phyloP scores from a whole-genome alignment of 73 alveolate species.

The Paramecium caudatum region DNA sequence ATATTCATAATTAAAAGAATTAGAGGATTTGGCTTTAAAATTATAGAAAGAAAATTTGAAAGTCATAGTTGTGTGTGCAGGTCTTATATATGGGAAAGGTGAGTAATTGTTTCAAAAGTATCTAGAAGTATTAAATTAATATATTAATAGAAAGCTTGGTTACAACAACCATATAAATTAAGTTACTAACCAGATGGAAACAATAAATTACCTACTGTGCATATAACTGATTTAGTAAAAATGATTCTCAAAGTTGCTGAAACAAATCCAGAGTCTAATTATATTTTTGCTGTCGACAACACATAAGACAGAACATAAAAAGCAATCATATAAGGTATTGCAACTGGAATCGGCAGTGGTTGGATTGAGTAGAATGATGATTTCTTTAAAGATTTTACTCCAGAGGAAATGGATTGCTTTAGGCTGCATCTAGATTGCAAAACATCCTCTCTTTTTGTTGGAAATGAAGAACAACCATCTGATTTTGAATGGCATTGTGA shows the following conservation, averaged over 20 bases:
- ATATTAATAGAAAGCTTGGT: constrained; percentile 84
- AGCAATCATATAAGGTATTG: constrained; percentile 88
- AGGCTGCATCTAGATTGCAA: constrained; percentile 70
- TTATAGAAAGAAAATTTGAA: constrained; percentile 88
- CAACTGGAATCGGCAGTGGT: constrained; percentile 95
- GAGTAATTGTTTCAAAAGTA: constrained; percentile 83
- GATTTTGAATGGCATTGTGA: constrained; percentile 89
- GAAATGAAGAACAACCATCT: constrained; percentile 76
- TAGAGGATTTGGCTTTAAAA: constrained; percentile 93
- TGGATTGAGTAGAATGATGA: constrained; percentile 78
- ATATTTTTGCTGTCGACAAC: constrained; percentile 94
- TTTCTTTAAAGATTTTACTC: constrained; percentile 83
- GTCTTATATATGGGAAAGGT: constrained; percentile 98
- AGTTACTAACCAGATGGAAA: constrained; percentile 56
- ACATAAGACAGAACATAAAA: constrained; percentile 90
- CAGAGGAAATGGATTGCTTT: constrained; percentile 80
- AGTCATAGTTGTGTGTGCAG: constrained; percentile 95
- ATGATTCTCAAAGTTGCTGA: constrained; percentile 87
- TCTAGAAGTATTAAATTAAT: constrained; percentile 72
- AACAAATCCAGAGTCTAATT: constrained; percentile 88
- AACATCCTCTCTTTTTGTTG: constrained; percentile 70
- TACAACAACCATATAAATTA: constrained; percentile 78
- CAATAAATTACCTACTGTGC: constrained; percentile 97
- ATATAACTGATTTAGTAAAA: constrained; percentile 93
- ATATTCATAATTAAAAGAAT: constrained; percentile 87